Conservation (phyloP, 2,329 filamentous ascomycete species). For the Beauveria caledonica region DNA sequence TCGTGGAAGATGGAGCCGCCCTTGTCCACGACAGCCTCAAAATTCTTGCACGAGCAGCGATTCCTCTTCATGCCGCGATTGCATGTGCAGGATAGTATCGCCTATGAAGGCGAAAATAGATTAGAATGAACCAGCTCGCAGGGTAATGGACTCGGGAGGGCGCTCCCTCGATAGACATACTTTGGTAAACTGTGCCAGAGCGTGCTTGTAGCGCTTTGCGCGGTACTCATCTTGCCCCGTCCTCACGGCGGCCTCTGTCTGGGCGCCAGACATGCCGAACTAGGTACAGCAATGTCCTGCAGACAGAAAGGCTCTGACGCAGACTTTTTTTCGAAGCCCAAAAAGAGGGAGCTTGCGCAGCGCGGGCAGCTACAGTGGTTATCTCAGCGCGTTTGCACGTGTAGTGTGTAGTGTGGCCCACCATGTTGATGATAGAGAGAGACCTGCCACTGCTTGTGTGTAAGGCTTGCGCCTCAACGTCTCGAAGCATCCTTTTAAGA, state of each 20-base stretch:
- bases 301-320: neutral
- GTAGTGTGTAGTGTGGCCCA: neutral
- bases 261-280: neutral
- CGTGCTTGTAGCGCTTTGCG: constrained; percentile 25
- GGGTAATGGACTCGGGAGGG: neutral
- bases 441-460: too few relatives aligned
- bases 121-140: neutral
- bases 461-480: too few relatives aligned
- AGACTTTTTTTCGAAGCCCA: neutral
- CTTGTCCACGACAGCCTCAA: constrained; percentile 24
- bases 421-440: neutral
- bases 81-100: constrained; percentile 29
- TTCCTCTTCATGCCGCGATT: constrained; percentile 25
- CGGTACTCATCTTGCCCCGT: constrained; percentile 27
- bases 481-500: neutral
- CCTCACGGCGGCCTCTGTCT: constrained; percentile 21
- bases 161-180: constrained; percentile 16
- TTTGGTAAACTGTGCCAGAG: constrained; percentile 29
- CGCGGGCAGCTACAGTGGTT: neutral
- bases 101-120: constrained; percentile 17
- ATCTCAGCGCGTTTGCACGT: constrained; percentile 7
- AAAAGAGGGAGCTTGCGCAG: neutral
- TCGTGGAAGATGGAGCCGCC: constrained; percentile 32
- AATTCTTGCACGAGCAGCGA: constrained; percentile 33
- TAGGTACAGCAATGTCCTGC: neutral